These are phyloP conservation scores for Exophiala aquamarina DNA, from an alignment of 2,329 filamentous ascomycete genomes.

Conservation along the genomic window DNA sequence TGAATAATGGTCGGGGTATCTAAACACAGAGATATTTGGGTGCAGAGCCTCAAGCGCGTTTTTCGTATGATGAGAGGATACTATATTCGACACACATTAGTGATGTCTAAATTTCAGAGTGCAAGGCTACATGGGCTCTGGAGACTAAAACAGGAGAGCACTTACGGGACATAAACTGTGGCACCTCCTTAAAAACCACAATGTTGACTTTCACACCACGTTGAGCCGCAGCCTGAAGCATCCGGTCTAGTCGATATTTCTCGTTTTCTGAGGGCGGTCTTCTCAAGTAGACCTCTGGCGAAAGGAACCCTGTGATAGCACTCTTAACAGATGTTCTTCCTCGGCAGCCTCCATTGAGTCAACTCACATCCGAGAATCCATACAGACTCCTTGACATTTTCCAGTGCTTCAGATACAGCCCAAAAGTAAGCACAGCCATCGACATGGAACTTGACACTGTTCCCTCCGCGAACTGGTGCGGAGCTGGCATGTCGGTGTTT, in stretches of 20 bases:
- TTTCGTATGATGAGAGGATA: constrained; percentile 73
- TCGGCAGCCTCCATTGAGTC: too few species aligned
- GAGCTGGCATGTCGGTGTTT: constrained; percentile 58
- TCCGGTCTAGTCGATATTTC: constrained; percentile 76
- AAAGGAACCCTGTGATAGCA: constrained; percentile 73
- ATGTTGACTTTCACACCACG: constrained; percentile 80
- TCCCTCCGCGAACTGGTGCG: constrained; percentile 66
- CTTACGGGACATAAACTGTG: constrained; percentile 75
- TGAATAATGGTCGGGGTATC: constrained; percentile 83
- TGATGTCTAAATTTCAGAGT: too few species aligned
- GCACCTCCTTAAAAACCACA: constrained; percentile 89
- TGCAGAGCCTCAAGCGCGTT: constrained; percentile 72
- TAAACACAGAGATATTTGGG: constrained; percentile 81
- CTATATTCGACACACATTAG: constrained; percentile 42
- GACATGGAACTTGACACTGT: constrained; percentile 78
- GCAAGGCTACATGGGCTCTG: too few species aligned
- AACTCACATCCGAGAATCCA: constrained; percentile 73
- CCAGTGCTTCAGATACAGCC: constrained; percentile 74
- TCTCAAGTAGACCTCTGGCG: constrained; percentile 77
- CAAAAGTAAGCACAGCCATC: constrained; percentile 78
- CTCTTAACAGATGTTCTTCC: too few species aligned
- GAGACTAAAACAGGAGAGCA: constrained; percentile 40
- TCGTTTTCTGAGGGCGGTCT: constrained; percentile 81
- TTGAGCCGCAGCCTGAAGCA: constrained; percentile 78
- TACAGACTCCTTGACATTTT: constrained; percentile 70